Base-by-base conservation (phyloP, 176 grass and related monocot species). In the Juncus effusus region DNA sequence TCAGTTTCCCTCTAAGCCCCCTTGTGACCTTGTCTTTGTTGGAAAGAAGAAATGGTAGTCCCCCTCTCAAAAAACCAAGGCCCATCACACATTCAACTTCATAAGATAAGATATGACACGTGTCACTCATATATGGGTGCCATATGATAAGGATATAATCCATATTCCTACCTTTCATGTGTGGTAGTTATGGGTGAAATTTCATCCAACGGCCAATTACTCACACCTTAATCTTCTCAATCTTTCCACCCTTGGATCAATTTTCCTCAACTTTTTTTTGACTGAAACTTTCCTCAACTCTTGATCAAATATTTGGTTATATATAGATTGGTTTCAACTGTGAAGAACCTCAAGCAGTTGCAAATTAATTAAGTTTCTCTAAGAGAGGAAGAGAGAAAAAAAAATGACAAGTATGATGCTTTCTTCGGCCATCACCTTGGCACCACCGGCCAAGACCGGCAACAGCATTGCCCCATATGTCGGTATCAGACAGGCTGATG, bases 331-430 rank as follows among this genome's bases (percentile, higher is more conserved):
- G 56, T 38, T 51, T 13, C 14, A 36, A 11, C 6, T 16, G 40
- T 35, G 35, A 2, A 70, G 13, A 10, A 39, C 47, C 75, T 74
- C 42, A 76, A 63, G 42, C 37, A 44, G 64, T 58, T 40, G 40
- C 60, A 50, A 49, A 37, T 28, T 39, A n/a, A 40, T 54, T 39
- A 10, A 50, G 10, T 59, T 61, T 38, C 54, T 40, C 7, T 50
- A 12, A 54, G 36, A n/a, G 9, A 40, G 13, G 10, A 49, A 13
- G 13, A 19, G 16, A 49, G 12, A 53, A 68, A 35, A 14, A 10
- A 38, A 38, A 3, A 95, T 95, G 90, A 79, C 83, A 7, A 84
- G 73, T 73, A 65, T 86, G 40, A 60, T 81, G 51, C 69, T 89
- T 79, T 77, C 77, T 11, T 90, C 86, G 0, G 63, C 83, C 3